These are phyloP conservation scores for Sisymbrium irio DNA, from an alignment of 345 rosid species.

Conservation along the genomic window DNA sequence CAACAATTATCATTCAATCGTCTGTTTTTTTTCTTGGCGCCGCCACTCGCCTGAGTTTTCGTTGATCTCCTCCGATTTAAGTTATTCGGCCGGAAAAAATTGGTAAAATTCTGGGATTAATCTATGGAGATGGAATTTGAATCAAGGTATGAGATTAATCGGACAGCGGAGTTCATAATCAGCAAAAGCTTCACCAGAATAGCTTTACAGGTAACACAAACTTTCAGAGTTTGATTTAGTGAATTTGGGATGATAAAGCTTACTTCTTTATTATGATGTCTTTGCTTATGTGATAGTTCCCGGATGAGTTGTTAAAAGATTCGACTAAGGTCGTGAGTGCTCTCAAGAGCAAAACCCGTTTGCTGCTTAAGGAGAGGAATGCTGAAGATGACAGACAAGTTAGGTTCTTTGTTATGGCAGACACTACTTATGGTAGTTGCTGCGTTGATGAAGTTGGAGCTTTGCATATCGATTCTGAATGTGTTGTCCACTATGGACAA, in stretches of 20 bases:
- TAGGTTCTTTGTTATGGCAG: conserved; percentile 81
- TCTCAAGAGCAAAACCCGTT: conserved; percentile 39
- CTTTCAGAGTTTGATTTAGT: background rate
- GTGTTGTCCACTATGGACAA: conserved; percentile 91
- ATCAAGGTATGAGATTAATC: conserved; percentile 47
- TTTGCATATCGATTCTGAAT: conserved; percentile 63
- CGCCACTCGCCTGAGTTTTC: conserved; percentile 10
- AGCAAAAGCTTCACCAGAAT: conserved; percentile 56
- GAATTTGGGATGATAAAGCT: background rate
- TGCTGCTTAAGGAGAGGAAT: conserved; percentile 36
- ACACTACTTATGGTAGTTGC: conserved; percentile 87
- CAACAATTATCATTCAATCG: background rate
- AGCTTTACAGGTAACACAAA: conserved; percentile 67
- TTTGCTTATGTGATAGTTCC: conserved; percentile 48
- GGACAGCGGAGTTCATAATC: conserved; percentile 62
- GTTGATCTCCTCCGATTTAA: background rate
- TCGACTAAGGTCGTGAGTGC: conserved; percentile 56
- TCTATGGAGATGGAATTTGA: conserved; percentile 50
- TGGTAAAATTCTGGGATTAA: background rate
- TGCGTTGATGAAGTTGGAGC: conserved; percentile 95
- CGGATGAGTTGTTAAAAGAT: conserved; percentile 76
- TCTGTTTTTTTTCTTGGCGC: background rate
- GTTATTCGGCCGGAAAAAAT: background rate
- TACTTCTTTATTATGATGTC: background rate
- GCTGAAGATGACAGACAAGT: conserved; percentile 41